phyloP scores from a whole-genome alignment of 441 rosid genomes.

The Gossypium lobatum region DNA sequence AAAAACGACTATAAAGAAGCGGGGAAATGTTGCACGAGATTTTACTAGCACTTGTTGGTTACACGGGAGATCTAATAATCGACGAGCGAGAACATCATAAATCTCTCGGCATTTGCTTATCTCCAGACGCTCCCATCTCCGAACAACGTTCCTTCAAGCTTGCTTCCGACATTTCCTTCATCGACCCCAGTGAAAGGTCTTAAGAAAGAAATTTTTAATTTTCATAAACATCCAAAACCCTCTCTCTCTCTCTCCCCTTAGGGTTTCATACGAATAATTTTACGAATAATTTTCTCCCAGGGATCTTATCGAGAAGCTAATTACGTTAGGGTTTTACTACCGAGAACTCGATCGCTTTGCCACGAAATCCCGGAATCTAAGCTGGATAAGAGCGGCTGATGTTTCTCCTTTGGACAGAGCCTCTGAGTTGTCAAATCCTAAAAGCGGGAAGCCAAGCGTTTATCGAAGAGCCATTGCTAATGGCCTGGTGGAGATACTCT shows the following conservation, averaged over 20 bases:
- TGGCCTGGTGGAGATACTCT: slow-evolving; percentile 86
- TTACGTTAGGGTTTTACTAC: slow-evolving; percentile 81
- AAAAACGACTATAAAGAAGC: background rate
- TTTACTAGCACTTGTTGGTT: slow-evolving; percentile 72
- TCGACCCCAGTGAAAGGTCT: slow-evolving; percentile 82
- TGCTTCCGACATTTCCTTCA: slow-evolving; percentile 87
- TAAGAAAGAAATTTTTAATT: background rate
- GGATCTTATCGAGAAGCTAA: slow-evolving; percentile 77
- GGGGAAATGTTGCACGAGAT: slow-evolving; percentile 79
- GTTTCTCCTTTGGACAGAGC: slow-evolving; percentile 48
- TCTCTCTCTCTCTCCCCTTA: background rate
- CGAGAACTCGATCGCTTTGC: slow-evolving; percentile 87
- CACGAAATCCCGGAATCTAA: slow-evolving; percentile 64
- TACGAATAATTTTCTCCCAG: slow-evolving; percentile 23
- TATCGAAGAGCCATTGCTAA: slow-evolving; percentile 88
- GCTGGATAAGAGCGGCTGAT: slow-evolving; percentile 67
- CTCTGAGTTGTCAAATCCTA: slow-evolving; percentile 39
- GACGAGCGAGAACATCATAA: slow-evolving; percentile 73
- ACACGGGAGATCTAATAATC: slow-evolving; percentile 89
- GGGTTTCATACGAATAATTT: background rate
- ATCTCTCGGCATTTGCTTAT: slow-evolving; percentile 46
- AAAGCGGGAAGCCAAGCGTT: slow-evolving; percentile 45
- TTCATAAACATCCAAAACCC: background rate
- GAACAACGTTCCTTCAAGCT: slow-evolving; percentile 68
- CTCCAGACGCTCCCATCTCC: slow-evolving; percentile 58